A percentile compares a stretch with the other conserved stretches of the same genome.
Conservation (phyloP, 192 early-diverging fungal species). For the Backusella luteola region DNA sequence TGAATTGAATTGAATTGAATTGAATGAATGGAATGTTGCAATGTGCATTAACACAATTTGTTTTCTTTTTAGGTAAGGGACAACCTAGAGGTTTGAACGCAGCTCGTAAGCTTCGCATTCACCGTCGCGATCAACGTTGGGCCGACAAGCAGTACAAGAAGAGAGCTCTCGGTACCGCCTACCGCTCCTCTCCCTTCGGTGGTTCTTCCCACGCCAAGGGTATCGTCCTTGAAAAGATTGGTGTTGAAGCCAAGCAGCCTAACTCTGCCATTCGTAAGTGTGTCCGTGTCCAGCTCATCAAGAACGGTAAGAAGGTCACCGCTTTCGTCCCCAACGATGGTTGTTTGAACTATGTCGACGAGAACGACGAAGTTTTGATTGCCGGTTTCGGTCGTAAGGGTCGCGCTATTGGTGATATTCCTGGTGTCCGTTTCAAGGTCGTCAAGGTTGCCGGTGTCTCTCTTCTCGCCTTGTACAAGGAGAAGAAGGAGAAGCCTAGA, state of each 20-base stretch:
- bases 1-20: neutral
- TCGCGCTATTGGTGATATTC: constrained; percentile 98
- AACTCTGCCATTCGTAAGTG: constrained; percentile 99
- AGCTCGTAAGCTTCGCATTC: constrained; percentile 95
- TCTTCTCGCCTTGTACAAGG: constrained; percentile 98
- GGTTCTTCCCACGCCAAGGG: constrained; percentile 99
- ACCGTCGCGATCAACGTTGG: constrained; percentile 97
- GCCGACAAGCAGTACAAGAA: constrained; percentile 96
- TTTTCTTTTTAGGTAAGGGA: constrained; percentile 53
- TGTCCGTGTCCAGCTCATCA: constrained; percentile 99
- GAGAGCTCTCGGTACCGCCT: constrained; percentile 97
- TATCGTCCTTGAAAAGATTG: constrained; percentile 99
- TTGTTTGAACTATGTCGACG: constrained; percentile 99
- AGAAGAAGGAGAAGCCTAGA: constrained; percentile 99
- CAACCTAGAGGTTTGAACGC: constrained; percentile 97
- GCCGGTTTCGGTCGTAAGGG: constrained; percentile 99
- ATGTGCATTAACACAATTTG: neutral
- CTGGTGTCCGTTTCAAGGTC: constrained; percentile 99
- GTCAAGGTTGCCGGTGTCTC: constrained; percentile 99
- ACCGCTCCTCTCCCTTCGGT: constrained; percentile 98
- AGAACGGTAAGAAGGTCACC: constrained; percentile 99
- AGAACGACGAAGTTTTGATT: constrained; percentile 99
- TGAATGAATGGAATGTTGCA: neutral
- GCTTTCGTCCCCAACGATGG: constrained; percentile 99
- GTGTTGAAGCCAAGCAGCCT: constrained; percentile 99